These are phyloP conservation scores for Tetracladium setigerum DNA, from an alignment of 495 filamentous ascomycete species.

Conservation along the genomic window DNA sequence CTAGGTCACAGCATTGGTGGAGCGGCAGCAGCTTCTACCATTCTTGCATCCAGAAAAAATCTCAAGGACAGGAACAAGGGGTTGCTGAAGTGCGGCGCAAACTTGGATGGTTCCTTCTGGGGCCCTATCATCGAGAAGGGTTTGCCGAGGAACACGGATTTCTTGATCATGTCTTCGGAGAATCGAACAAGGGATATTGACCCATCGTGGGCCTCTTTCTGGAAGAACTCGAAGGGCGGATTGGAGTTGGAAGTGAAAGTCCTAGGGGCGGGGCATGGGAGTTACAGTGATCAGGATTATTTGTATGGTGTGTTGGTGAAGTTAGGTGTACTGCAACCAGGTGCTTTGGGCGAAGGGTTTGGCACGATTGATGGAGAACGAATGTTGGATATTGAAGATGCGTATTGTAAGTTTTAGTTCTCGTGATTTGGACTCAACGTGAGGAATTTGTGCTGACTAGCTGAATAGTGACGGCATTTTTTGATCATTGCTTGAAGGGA, in stretches of 20 bases:
- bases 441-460: too few relatives aligned
- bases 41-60: not conserved
- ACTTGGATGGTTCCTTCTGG: not conserved
- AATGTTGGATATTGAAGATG: too few relatives aligned
- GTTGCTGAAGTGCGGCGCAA: not conserved
- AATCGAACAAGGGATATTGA: not conserved
- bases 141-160: not conserved
- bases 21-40: not conserved
- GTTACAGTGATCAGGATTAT: not conserved
- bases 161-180: not conserved
- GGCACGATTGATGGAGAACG: too few relatives aligned
- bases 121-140: not conserved
- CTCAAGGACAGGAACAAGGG: too few relatives aligned
- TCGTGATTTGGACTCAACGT: too few relatives aligned
- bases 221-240: slow-evolving; percentile 5
- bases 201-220: not conserved
- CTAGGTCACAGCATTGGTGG: not conserved
- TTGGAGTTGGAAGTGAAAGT: slow-evolving; percentile 5
- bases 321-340: not conserved
- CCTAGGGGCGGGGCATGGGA: not conserved
- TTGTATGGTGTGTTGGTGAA: not conserved
- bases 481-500: not conserved
- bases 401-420: too few relatives aligned
- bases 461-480: not conserved
- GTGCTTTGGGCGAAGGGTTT: not conserved